Conservation (phyloP, 192 early-diverging fungal genomes). For the Coemansia sp. region DNA sequence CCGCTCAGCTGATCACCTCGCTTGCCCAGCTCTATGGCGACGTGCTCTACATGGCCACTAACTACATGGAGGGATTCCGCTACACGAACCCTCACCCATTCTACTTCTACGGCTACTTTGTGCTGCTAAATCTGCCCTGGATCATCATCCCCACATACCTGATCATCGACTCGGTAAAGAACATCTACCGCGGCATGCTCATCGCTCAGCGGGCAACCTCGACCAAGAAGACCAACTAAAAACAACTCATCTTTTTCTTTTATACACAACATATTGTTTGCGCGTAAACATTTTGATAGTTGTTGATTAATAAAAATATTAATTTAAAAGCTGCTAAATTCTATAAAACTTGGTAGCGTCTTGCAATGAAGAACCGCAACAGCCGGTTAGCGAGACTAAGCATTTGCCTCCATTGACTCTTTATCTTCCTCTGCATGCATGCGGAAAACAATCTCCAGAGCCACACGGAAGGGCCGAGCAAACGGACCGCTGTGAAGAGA, state of each 20-base stretch:
- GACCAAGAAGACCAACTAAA: constrained; percentile 51
- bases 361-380: background rate
- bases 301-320: too few relatives aligned
- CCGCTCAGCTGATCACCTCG: constrained; percentile 61
- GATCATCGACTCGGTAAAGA: constrained; percentile 53
- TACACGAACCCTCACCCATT: constrained; percentile 71
- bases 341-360: background rate
- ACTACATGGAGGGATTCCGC: constrained; percentile 64
- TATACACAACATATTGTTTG: too few relatives aligned
- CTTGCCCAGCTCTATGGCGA: constrained; percentile 80
- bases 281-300: too few relatives aligned
- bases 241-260: background rate
- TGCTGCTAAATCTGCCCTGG: constrained; percentile 81
- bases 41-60: constrained; percentile 78
- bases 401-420: background rate
- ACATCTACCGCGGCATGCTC: constrained; percentile 58
- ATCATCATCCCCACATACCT: constrained; percentile 66
- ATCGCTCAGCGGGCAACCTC: constrained; percentile 51
- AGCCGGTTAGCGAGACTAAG: background rate
- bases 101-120: constrained; percentile 93
- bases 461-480: constrained; percentile 57
- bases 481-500: constrained; percentile 60
- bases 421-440: constrained; percentile 52
- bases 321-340: too few relatives aligned
- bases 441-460: constrained; percentile 60